Base-by-base conservation (phyloP, 768 basidiomycete genomes). In the Agaricus subrufescens region DNA sequence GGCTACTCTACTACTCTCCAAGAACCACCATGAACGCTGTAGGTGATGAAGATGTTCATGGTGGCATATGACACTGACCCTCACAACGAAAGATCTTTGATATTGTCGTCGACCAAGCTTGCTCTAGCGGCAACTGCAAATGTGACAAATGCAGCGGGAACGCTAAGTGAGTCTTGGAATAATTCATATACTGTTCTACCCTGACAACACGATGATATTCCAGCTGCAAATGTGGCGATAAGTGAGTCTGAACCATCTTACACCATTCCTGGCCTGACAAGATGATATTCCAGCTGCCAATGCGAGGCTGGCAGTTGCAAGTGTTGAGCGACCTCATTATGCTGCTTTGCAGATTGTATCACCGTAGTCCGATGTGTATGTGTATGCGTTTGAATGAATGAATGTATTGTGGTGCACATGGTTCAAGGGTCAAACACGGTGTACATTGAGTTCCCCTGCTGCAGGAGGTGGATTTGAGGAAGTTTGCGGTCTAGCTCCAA, bases 271-370 rank as follows among this genome's bases (percentile, higher is more conserved):
- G 6, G 6, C 6, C 12, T 42, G 12, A 42, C 40, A 42, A 8
- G 19, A 19, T 19, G 19, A 19, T 19, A 19, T 19, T 19, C 19
- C 19, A 19, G 19, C 19, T 19, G 19, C 19, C 19, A 58, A 27
- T 86, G 85, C 79, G 77, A 80, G 71, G 65, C 81, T 50, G 80
- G 77, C 52, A 77, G 80, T 59, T 86, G 84, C 84, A 85, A 85
- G 71, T 87, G 83, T 75, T 83, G 68, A 79, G 58, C 58, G 15
- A 14, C n/a, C 45, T 31, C 25, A 42, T 3, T 10, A 19, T 37
- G 25, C 19, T 11, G 10, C 12, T 15, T 50, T 43, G 25, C 10
- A 37, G 14, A 43, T 29, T 38, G 27, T 42, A 10, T 42, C 7
- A 15, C 40, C 19, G n/a, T n/a, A 42, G n/a, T 19, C 15, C 12